Evolutionary conservation across 106 monocot species (phyloP), one percentile per base, ranked within the genome.

Genomic region (Dendrobium huoshanense): DNA sequence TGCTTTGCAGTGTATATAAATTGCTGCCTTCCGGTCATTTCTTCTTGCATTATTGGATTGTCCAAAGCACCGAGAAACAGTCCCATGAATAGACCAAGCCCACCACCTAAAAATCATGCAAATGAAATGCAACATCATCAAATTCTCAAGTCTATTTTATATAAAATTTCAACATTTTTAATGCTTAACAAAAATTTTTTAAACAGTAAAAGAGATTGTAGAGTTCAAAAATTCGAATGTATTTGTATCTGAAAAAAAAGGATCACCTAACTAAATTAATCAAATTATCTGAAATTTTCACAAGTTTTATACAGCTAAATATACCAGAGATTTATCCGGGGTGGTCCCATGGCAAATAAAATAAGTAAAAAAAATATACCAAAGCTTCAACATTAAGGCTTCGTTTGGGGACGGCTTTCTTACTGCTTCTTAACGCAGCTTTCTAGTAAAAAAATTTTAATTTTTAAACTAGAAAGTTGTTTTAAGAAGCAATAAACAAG

Each of bases 31-130:
- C 88, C 87, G 18, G 85, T 86, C 98, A 98, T 91, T 75, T 94
- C 87, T 37, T 91, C 91, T 81, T 86, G 86, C 80, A 84, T 90
- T 55, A 92, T 25, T 24, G 98, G 98, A 85, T 91, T 98, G 70
- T 98, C 98, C 87, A 98, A 75, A 75, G 98, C 91, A 18, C 98
- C 94, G 42, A 98, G 78, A 82, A 98, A 91, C 72, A 98, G 29
- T 25, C 98, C 98, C 98, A 98, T 98, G 78, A 83, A 88, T 1
- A 98, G 31, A 73, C 98, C 94, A 81, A 98, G 85, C 2, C 91
- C 98, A 64, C 94, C 94, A 48, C 98, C 98, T 98, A 81, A n/a
- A 76, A 68, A 80, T 37, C 80, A 56, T 76, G 73, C 24, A 81
- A 72, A 41, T 77, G 40, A 45, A 56, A 43, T 24, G 55, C 33